Conservation (phyloP, 1,284 basidiomycete species). For the Hemileia vastatrix region DNA sequence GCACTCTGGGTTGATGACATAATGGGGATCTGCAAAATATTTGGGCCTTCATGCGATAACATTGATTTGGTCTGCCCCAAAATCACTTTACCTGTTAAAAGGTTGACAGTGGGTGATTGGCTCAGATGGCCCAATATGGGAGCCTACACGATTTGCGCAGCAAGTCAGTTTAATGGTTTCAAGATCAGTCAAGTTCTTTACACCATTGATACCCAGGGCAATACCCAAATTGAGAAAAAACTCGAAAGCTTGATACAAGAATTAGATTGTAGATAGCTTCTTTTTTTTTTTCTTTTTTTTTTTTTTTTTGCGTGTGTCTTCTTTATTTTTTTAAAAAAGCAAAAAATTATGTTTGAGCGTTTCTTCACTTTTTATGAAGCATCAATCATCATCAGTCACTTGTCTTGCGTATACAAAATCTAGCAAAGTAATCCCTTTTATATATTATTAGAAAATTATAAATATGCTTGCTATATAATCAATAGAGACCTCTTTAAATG, state of each 20-base stretch:
- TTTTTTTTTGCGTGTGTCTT: too few species aligned
- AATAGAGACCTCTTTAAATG: too few species aligned
- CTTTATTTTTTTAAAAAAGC: too few species aligned
- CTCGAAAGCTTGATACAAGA: background rate
- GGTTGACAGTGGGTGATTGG: constrained; percentile 75
- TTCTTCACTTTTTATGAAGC: too few species aligned
- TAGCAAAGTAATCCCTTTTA: too few species aligned
- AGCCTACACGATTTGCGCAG: constrained; percentile 83
- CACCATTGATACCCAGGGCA: constrained; percentile 41
- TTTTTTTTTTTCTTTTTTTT: too few species aligned
- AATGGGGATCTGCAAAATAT: constrained; percentile 48
- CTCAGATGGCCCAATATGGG: constrained; percentile 85
- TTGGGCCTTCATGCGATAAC: constrained; percentile 74
- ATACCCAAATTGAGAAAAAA: background rate
- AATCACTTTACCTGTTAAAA: constrained; percentile 54
- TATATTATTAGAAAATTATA: too few species aligned
- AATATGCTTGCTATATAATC: too few species aligned
- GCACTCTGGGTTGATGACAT: background rate
- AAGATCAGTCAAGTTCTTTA: constrained; percentile 45
- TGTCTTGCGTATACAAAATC: too few species aligned
- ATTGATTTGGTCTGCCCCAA: constrained; percentile 68
- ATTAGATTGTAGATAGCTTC: too few species aligned
- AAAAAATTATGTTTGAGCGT: too few species aligned
- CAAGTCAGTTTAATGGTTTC: constrained; percentile 51
- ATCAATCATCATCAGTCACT: too few species aligned